These are phyloP conservation scores for Aspergillus sp. DNA, from an alignment of 2,329 filamentous ascomycete genomes.

Conservation along the genomic window DNA sequence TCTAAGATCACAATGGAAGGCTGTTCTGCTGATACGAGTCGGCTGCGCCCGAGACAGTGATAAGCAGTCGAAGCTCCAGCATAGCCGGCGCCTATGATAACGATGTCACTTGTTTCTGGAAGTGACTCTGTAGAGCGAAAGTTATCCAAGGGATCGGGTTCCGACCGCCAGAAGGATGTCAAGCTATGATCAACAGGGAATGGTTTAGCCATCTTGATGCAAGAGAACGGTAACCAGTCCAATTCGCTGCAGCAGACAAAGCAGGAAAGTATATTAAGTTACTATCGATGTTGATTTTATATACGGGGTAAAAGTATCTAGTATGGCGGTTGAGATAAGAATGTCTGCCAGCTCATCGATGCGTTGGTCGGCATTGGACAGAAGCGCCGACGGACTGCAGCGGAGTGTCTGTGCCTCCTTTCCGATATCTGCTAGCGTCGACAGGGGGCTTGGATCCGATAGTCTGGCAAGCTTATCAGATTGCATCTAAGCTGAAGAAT, in stretches of 20 bases:
- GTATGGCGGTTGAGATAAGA: background rate
- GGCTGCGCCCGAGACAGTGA: constrained; percentile 37
- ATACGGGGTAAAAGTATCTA: background rate
- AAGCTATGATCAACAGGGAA: constrained; percentile 26
- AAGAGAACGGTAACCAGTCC: background rate
- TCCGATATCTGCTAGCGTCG: background rate
- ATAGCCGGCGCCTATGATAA: constrained; percentile 50
- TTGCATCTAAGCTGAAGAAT: background rate
- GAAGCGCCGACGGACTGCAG: background rate
- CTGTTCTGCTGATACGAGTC: constrained; percentile 2
- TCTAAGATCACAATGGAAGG: constrained; percentile 44
- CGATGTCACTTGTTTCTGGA: constrained; percentile 45
- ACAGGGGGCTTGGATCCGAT: background rate
- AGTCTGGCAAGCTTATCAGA: background rate
- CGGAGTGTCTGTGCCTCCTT: background rate
- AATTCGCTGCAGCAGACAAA: background rate
- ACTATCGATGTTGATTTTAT: background rate
- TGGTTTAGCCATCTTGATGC: constrained; percentile 18
- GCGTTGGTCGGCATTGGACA: constrained; percentile 2
- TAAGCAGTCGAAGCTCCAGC: constrained; percentile 46
- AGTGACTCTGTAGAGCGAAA: constrained; percentile 43
- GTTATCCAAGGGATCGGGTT: constrained; percentile 44
- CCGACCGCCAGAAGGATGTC: constrained; percentile 48
- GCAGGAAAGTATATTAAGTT: no score
- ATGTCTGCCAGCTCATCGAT: background rate